phyloP scores from a whole-genome alignment of 306 rosid genomes.

The Cicer judaicum region DNA sequence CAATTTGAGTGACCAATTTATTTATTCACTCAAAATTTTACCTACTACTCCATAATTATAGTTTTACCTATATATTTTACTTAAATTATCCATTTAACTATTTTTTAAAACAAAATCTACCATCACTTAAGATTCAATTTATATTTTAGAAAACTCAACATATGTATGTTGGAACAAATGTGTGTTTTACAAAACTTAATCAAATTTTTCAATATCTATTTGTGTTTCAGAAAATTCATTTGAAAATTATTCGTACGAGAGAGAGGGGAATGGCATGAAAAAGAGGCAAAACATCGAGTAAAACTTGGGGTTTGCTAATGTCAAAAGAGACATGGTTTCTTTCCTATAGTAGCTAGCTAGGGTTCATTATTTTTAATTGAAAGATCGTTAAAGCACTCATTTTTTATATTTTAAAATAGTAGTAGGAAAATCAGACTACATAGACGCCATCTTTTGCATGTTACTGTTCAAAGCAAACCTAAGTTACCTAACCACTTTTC shows the following conservation, averaged over 20 bases:
- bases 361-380: conserved; percentile 23
- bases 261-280: not conserved
- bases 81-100: too few relatives aligned
- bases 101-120: too few relatives aligned
- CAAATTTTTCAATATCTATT: too few relatives aligned
- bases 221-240: too few relatives aligned
- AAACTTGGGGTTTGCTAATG: conserved; percentile 42
- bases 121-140: too few relatives aligned
- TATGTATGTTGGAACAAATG: too few relatives aligned
- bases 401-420: not conserved
- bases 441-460: conserved; percentile 28
- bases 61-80: too few relatives aligned
- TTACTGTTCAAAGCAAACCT: conserved; percentile 23
- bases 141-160: too few relatives aligned
- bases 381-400: not conserved
- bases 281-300: conserved; percentile 32
- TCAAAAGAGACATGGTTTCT: conserved; percentile 37
- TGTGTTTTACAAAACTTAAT: too few relatives aligned
- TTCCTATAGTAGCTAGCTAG: conserved; percentile 31
- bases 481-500: not conserved
- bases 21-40: too few relatives aligned
- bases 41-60: too few relatives aligned
- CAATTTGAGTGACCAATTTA: too few relatives aligned
- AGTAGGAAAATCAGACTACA: conserved; percentile 39
- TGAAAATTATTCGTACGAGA: not conserved